phyloP scores from a whole-genome alignment of 352 stramenopile species.

The Pythium sp. region DNA sequence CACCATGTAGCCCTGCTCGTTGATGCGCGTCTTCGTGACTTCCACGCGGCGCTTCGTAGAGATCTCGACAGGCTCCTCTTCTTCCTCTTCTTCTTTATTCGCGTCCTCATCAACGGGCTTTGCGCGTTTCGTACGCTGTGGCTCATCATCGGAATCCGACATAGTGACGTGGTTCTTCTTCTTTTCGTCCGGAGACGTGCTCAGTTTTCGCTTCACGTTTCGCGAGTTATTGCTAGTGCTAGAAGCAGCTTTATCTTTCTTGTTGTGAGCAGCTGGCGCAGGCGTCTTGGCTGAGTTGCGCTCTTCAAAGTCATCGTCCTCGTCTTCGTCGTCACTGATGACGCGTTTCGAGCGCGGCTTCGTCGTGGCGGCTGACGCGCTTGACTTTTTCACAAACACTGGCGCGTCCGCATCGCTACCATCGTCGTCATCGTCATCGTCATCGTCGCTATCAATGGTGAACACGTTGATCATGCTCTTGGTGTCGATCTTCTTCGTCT shows the following conservation, averaged over 20 bases:
- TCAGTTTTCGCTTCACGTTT: constrained; percentile 50
- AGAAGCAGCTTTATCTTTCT: constrained; percentile 2
- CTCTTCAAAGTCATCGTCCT: constrained; percentile 19
- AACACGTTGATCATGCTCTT: constrained; percentile 66
- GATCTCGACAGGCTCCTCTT: constrained; percentile 15
- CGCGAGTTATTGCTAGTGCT: constrained; percentile 12
- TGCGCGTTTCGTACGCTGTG: constrained; percentile 10
- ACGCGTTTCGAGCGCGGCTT: constrained; percentile 48
- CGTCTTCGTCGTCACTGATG: constrained; percentile 68
- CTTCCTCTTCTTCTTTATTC: constrained; percentile 15
- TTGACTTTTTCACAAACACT: constrained; percentile 64
- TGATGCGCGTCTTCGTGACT: constrained; percentile 74
- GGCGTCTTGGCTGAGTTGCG: constrained; percentile 16
- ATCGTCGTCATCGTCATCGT: constrained; percentile 41
- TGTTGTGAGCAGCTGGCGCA: background rate
- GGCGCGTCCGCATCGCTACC: constrained; percentile 42
- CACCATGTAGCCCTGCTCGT: constrained; percentile 83
- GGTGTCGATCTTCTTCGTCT: constrained; percentile 38
- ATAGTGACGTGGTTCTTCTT: constrained; percentile 9
- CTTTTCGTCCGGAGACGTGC: constrained; percentile 27
- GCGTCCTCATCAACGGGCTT: constrained; percentile 16
- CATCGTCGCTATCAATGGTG: constrained; percentile 67
- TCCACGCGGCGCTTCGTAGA: constrained; percentile 50
- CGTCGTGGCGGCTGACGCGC: background rate
- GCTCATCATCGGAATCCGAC: constrained; percentile 13